Evolutionary conservation across 1,284 basidiomycete genomes (phyloP).

Genomic region (Apiotrichum montevideense): DNA sequence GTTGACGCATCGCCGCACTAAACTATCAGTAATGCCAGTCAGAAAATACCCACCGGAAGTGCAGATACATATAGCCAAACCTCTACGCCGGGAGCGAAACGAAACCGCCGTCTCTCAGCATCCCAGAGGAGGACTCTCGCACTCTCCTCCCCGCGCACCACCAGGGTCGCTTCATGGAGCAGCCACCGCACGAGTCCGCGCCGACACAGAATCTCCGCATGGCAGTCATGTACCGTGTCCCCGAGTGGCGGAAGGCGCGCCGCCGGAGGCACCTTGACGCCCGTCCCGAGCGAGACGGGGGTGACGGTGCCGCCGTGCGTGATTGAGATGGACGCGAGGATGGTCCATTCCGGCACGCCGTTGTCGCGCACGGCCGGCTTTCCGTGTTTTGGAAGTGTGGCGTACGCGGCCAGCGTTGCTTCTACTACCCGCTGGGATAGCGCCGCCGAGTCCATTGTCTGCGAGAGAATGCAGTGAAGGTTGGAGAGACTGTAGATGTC

Average conservation of each 20-base stretch:
- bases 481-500: not conserved
- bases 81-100: conserved; percentile 52
- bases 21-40: not conserved
- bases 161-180: conserved; percentile 57
- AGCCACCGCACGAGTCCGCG: conserved; percentile 76
- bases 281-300: conserved; percentile 69
- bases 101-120: conserved; percentile 44
- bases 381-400: conserved; percentile 34
- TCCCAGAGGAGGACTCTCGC: conserved; percentile 11
- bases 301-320: conserved; percentile 33
- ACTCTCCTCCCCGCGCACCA: conserved; percentile 29
- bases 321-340: conserved; percentile 42
- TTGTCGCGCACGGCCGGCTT: conserved; percentile 42
- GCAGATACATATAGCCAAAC: conserved; percentile 78
- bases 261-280: conserved; percentile 77
- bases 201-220: conserved; percentile 82
- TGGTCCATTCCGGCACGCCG: conserved; percentile 46
- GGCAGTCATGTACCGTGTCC: conserved; percentile 78
- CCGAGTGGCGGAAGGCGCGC: conserved; percentile 61
- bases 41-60: conserved; percentile 63
- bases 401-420: conserved; percentile 19
- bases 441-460: not conserved
- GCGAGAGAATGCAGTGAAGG: not conserved
- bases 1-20: conserved; percentile 87
- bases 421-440: conserved; percentile 8